Percentiles rank a stretch among this genome's conserved stretches.
Evolutionary conservation across 1,284 basidiomycete species (phyloP).

Genomic region (Ganoderma leucocontextum): DNA sequence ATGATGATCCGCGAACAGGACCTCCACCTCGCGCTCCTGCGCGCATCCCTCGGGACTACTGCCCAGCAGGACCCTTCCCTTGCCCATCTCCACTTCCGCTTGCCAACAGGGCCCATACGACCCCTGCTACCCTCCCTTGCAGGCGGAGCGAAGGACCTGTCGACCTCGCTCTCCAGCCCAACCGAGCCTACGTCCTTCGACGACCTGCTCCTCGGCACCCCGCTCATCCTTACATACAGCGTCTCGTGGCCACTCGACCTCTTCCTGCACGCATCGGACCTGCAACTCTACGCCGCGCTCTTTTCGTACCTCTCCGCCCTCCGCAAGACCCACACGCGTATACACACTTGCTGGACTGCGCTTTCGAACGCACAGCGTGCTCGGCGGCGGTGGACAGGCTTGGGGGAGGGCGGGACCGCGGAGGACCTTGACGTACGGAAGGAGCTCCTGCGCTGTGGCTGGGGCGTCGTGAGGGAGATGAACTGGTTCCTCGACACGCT

Average conservation of each 20-base stretch:
- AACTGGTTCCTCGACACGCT: constrained; percentile 90
- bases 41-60: constrained; percentile 84
- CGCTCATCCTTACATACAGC: constrained; percentile 71
- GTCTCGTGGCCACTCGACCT: constrained; percentile 90
- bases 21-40: constrained; percentile 80
- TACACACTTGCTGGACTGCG: constrained; percentile 84
- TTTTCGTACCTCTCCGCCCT: constrained; percentile 87
- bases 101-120: constrained; percentile 81
- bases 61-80: constrained; percentile 84
- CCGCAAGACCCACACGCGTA: constrained; percentile 81
- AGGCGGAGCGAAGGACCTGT: constrained; percentile 44
- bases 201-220: constrained; percentile 82
- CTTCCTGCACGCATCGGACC: constrained; percentile 81
- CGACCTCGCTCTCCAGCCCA: constrained; percentile 42
- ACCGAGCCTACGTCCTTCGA: constrained; percentile 66
- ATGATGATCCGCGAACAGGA: constrained; percentile 89
- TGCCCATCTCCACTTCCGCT: constrained; percentile 71
- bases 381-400: constrained; percentile 84
- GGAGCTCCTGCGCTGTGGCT: constrained; percentile 77
- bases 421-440: constrained; percentile 72
- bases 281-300: constrained; percentile 78
- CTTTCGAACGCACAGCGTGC: constrained; percentile 85
- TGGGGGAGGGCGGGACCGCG: constrained; percentile 84
- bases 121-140: constrained; percentile 78
- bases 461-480: constrained; percentile 89